These are phyloP conservation scores for Beauveria bassiana DNA, from an alignment of 2,329 filamentous ascomycete species.

Conservation along the genomic window DNA sequence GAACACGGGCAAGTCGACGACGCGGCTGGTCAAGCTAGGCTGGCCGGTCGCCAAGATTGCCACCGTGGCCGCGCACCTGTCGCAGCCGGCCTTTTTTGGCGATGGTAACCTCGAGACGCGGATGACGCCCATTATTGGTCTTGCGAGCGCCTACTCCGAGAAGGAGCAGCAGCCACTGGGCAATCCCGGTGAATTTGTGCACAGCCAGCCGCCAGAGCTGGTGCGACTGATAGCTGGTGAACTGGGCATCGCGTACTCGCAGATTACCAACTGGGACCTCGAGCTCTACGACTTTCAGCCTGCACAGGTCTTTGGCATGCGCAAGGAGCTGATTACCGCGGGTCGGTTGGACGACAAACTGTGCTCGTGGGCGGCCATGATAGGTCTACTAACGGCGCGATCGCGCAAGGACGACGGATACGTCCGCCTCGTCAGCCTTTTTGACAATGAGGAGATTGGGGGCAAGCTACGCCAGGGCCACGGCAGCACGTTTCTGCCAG, in stretches of 20 bases:
- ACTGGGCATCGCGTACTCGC: conserved; percentile 65
- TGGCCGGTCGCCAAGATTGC: conserved; percentile 93
- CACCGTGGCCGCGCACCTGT: conserved; percentile 74
- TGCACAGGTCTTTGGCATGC: conserved; percentile 73
- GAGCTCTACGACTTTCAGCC: conserved; percentile 90
- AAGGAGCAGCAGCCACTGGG: conserved; percentile 39
- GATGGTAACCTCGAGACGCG: conserved; percentile 83
- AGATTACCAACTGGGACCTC: conserved; percentile 91
- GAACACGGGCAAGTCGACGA: conserved; percentile 64
- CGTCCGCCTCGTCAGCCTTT: conserved; percentile 86
- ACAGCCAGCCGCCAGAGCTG: conserved; percentile 76
- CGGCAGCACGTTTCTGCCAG: conserved; percentile 77
- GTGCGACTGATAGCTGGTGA: conserved; percentile 75
- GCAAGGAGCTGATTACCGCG: conserved; percentile 90
- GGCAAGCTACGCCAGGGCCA: conserved; percentile 86
- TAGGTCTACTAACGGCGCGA: conserved; percentile 68
- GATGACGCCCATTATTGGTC: conserved; percentile 88
- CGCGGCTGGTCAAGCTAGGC: conserved; percentile 79
- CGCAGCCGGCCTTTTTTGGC: conserved; percentile 50
- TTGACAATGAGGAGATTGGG: conserved; percentile 95
- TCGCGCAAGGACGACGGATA: conserved; percentile 51
- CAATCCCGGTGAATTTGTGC: conserved; percentile 60
- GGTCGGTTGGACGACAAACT: conserved; percentile 96
- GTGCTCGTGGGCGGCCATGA: conserved; percentile 85
- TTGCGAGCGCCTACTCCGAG: conserved; percentile 60